Conservation (phyloP, 2,329 filamentous ascomycete genomes). For the Drechmeria coniospora region DNA sequence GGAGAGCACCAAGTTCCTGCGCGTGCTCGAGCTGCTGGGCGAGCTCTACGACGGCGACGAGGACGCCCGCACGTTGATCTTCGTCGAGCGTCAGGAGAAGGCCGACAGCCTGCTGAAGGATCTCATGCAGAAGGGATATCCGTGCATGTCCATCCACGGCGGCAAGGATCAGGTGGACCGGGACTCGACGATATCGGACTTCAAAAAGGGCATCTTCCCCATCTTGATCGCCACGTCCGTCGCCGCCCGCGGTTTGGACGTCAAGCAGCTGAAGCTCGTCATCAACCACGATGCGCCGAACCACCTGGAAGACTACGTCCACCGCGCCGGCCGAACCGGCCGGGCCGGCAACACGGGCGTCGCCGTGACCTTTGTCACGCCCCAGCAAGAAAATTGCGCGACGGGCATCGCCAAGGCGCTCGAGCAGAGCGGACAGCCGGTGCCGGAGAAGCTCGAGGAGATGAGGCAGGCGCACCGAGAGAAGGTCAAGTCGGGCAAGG, state of each 20-base stretch:
- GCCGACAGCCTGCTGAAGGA: slow-evolving; percentile 67
- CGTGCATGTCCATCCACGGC: slow-evolving; percentile 85
- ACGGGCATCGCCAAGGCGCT: slow-evolving; percentile 79
- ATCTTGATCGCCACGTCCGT: slow-evolving; percentile 91
- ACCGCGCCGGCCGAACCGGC: slow-evolving; percentile 83
- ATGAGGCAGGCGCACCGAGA: slow-evolving; percentile 64
- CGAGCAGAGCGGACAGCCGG: slow-evolving; percentile 74
- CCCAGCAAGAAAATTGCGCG: slow-evolving; percentile 82
- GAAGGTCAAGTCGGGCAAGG: slow-evolving; percentile 85
- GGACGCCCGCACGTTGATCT: slow-evolving; percentile 77
- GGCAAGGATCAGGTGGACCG: slow-evolving; percentile 89
- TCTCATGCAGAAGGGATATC: slow-evolving; percentile 70
- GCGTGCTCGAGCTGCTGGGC: slow-evolving; percentile 73
- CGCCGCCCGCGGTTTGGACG: slow-evolving; percentile 84
- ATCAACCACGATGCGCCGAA: slow-evolving; percentile 93
- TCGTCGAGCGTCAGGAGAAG: slow-evolving; percentile 84
- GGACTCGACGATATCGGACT: slow-evolving; percentile 82
- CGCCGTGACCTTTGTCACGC: slow-evolving; percentile 84
- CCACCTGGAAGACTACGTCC: slow-evolving; percentile 92
- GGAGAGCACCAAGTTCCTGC: slow-evolving; percentile 69
- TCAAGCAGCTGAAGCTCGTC: slow-evolving; percentile 89
- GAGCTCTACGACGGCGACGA: slow-evolving; percentile 77
- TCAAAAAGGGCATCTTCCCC: slow-evolving; percentile 80
- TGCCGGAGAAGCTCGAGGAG: slow-evolving; percentile 54
- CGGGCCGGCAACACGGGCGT: slow-evolving; percentile 89